A percentile compares a stretch with the other conserved stretches of the same genome.
phyloP scores from a whole-genome alignment of 2,329 filamentous ascomycete genomes.

The Allantophomopsis cytisporea region DNA sequence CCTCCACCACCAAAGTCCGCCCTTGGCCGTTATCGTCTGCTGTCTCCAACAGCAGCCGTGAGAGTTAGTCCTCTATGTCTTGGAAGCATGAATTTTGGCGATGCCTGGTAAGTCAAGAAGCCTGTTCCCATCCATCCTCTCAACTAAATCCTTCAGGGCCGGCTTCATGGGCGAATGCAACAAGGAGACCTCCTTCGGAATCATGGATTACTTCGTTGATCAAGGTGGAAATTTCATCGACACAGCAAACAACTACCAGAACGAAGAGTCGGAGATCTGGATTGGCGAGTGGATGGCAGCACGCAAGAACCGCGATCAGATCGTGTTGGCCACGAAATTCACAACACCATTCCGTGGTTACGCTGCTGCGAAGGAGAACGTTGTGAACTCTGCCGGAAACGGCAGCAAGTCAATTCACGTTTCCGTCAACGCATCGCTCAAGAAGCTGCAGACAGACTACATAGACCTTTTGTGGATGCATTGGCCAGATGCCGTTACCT shows the following conservation, averaged over 20 bases:
- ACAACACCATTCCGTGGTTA: constrained; percentile 17
- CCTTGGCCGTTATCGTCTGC: constrained; percentile 47
- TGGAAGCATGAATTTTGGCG: constrained; percentile 49
- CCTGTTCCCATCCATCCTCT: not conserved
- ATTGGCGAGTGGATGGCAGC: constrained; percentile 56
- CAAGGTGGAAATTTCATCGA: constrained; percentile 54
- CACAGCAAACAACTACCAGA: constrained; percentile 43
- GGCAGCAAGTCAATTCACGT: constrained; percentile 44
- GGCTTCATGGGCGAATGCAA: constrained; percentile 34
- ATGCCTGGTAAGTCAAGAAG: constrained; percentile 14
- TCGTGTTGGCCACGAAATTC: constrained; percentile 50
- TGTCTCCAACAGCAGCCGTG: constrained; percentile 48
- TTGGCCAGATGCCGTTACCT: constrained; percentile 56
- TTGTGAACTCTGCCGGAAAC: constrained; percentile 41
- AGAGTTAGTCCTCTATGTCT: constrained; percentile 52
- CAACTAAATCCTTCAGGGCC: constrained; percentile 8
- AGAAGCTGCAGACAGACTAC: constrained; percentile 53
- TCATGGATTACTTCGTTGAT: constrained; percentile 39
- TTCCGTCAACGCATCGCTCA: constrained; percentile 40
- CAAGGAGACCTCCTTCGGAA: constrained; percentile 37
- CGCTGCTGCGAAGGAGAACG: constrained; percentile 14
- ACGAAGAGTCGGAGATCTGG: constrained; percentile 44
- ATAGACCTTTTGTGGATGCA: constrained; percentile 54
- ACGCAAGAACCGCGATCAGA: constrained; percentile 43
- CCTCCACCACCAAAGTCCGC: constrained; percentile 41